Percentiles rank a stretch among this genome's conserved stretches.
Conservation (phyloP, 331 rosid genomes). For the Cucumis variabilis region DNA sequence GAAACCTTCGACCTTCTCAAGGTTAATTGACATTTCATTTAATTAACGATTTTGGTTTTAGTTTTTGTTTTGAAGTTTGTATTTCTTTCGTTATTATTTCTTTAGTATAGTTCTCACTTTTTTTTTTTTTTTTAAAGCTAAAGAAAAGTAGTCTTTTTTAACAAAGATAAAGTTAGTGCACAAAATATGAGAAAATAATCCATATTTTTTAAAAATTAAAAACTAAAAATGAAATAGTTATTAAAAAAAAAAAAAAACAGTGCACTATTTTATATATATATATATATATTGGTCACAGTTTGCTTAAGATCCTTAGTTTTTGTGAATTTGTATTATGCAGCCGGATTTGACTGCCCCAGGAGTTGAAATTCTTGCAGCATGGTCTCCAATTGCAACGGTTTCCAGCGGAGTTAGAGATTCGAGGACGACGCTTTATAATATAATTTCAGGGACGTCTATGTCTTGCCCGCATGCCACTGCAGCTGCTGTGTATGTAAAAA, state of each 20-base stretch:
- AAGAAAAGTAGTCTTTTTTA: no score
- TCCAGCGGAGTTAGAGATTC: conserved; percentile 1
- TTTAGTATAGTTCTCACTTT: neutral
- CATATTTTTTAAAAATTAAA: no score
- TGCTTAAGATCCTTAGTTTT: neutral
- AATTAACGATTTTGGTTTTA: no score
- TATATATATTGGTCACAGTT: neutral
- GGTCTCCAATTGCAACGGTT: conserved; percentile 34
- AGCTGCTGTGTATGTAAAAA: conserved; percentile 54
- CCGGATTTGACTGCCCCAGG: conserved; percentile 73
- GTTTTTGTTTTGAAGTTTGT: neutral
- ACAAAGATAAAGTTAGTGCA: no score
- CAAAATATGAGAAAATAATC: no score
- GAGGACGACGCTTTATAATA: conserved; percentile 43
- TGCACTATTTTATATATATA: no score
- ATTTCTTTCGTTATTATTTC: no score
- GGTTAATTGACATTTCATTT: conserved; percentile 6
- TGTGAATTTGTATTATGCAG: conserved; percentile 23
- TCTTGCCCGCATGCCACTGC: conserved; percentile 64
- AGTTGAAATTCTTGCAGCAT: conserved; percentile 56
- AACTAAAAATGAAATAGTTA: no score
- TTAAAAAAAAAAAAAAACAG: no score
- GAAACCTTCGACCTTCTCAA: conserved; percentile 40
- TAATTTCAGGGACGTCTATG: conserved; percentile 63
- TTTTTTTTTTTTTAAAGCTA: no score